Conservation (phyloP, 2,329 filamentous ascomycete species). For the Coccinonectria pachysandricola region DNA sequence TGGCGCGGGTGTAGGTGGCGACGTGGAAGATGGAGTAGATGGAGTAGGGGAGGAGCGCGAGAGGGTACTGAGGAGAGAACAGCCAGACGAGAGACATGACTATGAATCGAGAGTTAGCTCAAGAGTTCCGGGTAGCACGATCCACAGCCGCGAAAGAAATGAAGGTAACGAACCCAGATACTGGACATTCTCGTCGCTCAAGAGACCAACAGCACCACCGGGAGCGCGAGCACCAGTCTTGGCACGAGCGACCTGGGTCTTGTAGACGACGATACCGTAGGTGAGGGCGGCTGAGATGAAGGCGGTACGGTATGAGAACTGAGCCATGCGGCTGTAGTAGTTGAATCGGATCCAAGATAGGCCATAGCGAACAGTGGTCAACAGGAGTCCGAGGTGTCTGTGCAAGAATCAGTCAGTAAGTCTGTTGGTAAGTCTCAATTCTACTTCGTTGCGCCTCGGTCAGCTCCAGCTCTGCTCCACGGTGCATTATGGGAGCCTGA, state of each 20-base stretch:
- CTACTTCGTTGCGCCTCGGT: conserved; percentile 1
- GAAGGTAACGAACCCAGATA: conserved; percentile 92
- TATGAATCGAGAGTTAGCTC: too few relatives aligned
- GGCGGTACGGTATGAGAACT: conserved; percentile 78
- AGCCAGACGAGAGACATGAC: conserved; percentile 95
- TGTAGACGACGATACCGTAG: conserved; percentile 98
- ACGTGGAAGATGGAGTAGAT: conserved; percentile 99
- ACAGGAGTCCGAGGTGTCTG: conserved; percentile 78
- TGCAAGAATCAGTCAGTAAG: conserved; percentile 1
- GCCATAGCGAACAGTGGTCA: conserved; percentile 72
- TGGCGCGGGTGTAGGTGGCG: conserved; percentile 88
- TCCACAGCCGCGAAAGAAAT: too few relatives aligned
- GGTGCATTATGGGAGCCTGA: conserved; percentile 1
- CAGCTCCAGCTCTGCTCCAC: too few relatives aligned
- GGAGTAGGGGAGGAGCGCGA: conserved; percentile 86
- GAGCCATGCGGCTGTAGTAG: conserved; percentile 66
- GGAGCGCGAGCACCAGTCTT: conserved; percentile 58
- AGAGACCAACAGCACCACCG: conserved; percentile 52
- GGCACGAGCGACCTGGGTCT: conserved; percentile 80
- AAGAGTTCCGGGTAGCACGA: too few relatives aligned
- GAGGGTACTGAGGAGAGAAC: conserved; percentile 74
- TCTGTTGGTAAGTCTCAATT: conserved; percentile 8
- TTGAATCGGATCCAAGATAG: conserved; percentile 86
- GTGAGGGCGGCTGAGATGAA: conserved; percentile 85
- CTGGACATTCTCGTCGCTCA: conserved; percentile 91